Evolutionary conservation across 148 eudicot genomes (phyloP), one percentile per base, ranked within the genome.

Genomic region (Linanthus parryae): DNA sequence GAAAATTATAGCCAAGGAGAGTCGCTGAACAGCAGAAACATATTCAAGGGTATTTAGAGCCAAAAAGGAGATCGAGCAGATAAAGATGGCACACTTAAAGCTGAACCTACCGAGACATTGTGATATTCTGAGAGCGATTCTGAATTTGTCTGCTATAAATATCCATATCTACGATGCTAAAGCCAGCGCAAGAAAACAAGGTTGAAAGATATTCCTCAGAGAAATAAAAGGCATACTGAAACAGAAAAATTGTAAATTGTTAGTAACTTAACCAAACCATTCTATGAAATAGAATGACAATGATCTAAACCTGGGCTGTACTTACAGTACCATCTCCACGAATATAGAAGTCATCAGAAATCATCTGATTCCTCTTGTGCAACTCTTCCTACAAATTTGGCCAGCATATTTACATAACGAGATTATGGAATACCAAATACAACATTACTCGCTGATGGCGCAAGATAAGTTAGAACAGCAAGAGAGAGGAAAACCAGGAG

Each of bases 261-360:
- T 36, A 61, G 52, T 14, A 44, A 37, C 57, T 15, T 13, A 12
- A 23, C 4, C 30, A 3, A 40, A 15, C 11, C 20, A 22, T 1
- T 13, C 8, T 19, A 21, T 12, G 1, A 18, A n/a, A n/a, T n/a
- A n/a, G n/a, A n/a, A n/a, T n/a, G n/a, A n/a, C n/a, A n/a, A n/a
- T n/a, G n/a, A n/a, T 5, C 35, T 11, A 31, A 31, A 31, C 11
- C 7, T 31, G 35, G 35, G 35, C 35, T 31, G 4, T 45, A 62
- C 80, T 70, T 66, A 75, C 80, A 49, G 80, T 75, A 31, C 73
- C 80, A 63, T 75, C 80, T 50, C 75, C 73, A 47, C 70, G 64
- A 44, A 57, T 52, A 50, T 63, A 75, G 26, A 70, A 75, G 59
- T 75, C 70, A 28, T 70, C 64, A 48, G 66, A 58, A 31, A 75